Evolutionary conservation across 2,329 filamentous ascomycete genomes (phyloP), one percentile per base, ranked within the genome.

Genomic region (Epichloe uncinata): DNA sequence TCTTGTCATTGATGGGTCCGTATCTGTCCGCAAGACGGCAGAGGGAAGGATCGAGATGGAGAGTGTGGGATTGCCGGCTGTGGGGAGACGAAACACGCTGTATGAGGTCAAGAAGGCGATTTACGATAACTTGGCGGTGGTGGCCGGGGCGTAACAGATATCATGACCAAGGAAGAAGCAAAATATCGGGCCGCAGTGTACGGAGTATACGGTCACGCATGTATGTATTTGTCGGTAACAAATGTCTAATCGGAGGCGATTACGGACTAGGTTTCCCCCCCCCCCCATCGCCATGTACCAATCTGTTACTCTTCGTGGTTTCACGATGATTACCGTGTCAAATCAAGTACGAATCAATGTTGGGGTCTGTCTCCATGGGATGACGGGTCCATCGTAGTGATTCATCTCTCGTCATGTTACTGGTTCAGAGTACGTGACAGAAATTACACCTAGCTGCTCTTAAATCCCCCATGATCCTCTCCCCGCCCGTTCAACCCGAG

Each of bases 71-170:
- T 48, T 68, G 55, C 65, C 64, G 22, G 60, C 57, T n/a, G 58
- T 56, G 6, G 61, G 61, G n/a, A 57, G 61, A 52, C 57, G 74
- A 47, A 79, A 80, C 51, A 89, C 85, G 36, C 94, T 96, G 62
- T 87, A 88, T 61, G 86, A 86, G 48, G 91, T 97, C 9, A 87
- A 87, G 69, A 82, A 75, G 67, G 89, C 87, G 67, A 94, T 98
- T 56, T 98, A 98, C 64, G 87, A 95, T 57, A 90, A 88, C 8
- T 68, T 98, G 63, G 93, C 93, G 35, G 87, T 97, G 52, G 90
- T 98, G 56, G 84, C 85, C 15, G 87, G 86, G 43, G 78, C 75
- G 45, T 87, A 30, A 4, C 11, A 30, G 9, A 30, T 4, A 30
- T 11, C 30, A 11, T 30, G 30, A 4, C 30, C 3, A 11, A 11